Evolutionary conservation across 2,329 filamentous ascomycete species (phyloP).

Genomic region (Colletotrichum orchidophilum): DNA sequence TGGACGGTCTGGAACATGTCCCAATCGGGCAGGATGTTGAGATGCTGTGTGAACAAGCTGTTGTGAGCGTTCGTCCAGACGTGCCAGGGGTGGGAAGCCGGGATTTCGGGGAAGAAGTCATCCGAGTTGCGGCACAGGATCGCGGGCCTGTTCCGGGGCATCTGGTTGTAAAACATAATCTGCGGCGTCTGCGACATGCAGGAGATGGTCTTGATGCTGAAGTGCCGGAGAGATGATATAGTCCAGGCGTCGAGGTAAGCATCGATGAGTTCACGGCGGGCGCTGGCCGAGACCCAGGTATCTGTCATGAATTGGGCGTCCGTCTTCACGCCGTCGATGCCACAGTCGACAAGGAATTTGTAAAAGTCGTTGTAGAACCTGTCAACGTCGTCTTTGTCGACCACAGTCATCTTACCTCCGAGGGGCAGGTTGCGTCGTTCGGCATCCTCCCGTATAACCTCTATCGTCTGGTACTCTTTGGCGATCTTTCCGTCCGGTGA

Average conservation of each 20-base stretch:
- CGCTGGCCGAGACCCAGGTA: slow-evolving; percentile 72
- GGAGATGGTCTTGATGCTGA: slow-evolving; percentile 81
- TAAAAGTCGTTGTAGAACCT: slow-evolving; percentile 94
- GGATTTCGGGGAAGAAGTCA: slow-evolving; percentile 89
- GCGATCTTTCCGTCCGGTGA: slow-evolving; percentile 79
- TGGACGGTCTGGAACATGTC: slow-evolving; percentile 75
- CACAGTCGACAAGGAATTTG: slow-evolving; percentile 75
- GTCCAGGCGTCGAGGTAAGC: slow-evolving; percentile 90
- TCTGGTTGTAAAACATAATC: slow-evolving; percentile 84
- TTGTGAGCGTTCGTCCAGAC: slow-evolving; percentile 96
- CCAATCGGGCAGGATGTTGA: slow-evolving; percentile 89
- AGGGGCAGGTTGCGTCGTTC: slow-evolving; percentile 57
- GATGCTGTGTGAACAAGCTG: slow-evolving; percentile 79
- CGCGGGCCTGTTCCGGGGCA: slow-evolving; percentile 78
- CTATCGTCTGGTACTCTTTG: slow-evolving; percentile 79
- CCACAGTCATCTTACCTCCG: slow-evolving; percentile 74
- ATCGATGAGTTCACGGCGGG: slow-evolving; percentile 76
- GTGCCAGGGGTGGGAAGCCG: slow-evolving; percentile 90
- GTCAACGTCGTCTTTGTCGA: slow-evolving; percentile 77
- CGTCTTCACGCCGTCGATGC: slow-evolving; percentile 89
- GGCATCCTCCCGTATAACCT: slow-evolving; percentile 60
- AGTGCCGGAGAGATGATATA: slow-evolving; percentile 79
- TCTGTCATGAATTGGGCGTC: slow-evolving; percentile 94
- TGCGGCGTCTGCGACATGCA: slow-evolving; percentile 96
- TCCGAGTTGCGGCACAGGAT: slow-evolving; percentile 86